Evolutionary conservation across 257 asterid species (phyloP).

Genomic region (Cynanchum wilfordii): DNA sequence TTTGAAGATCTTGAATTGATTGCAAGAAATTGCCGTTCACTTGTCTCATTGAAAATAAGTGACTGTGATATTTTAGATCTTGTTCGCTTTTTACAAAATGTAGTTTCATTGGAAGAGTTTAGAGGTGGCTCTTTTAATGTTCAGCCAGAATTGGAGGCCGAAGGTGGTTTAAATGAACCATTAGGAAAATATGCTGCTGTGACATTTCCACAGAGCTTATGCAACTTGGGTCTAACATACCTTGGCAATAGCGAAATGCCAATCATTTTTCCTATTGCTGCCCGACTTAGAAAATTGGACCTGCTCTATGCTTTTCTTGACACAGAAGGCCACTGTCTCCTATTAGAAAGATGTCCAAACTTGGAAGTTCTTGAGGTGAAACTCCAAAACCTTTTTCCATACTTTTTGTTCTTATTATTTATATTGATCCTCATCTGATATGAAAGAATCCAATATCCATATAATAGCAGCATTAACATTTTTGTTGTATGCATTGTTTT

Average conservation of each 20-base stretch:
- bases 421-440: neutral
- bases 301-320: slow-evolving; percentile 80
- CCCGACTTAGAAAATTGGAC: slow-evolving; percentile 63
- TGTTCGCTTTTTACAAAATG: slow-evolving; percentile 48
- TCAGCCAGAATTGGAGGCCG: slow-evolving; percentile 47
- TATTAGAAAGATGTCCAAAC: slow-evolving; percentile 65
- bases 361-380: slow-evolving; percentile 77
- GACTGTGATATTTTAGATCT: slow-evolving; percentile 57
- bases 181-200: slow-evolving; percentile 36
- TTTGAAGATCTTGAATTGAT: slow-evolving; percentile 61
- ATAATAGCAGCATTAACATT: neutral
- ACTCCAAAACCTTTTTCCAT: slow-evolving; percentile 6
- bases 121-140: slow-evolving; percentile 61
- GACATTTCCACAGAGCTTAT: slow-evolving; percentile 45
- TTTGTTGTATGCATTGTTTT: neutral
- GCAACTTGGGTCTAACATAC: slow-evolving; percentile 59
- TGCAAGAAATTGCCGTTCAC: slow-evolving; percentile 58
- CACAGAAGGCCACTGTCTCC: slow-evolving; percentile 71
- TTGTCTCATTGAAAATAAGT: slow-evolving; percentile 58
- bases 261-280: slow-evolving; percentile 55
- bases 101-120: slow-evolving; percentile 68
- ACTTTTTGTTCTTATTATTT: neutral
- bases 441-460: neutral
- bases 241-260: slow-evolving; percentile 60
- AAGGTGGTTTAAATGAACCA: slow-evolving; percentile 45